These are phyloP conservation scores for Cicer pinnatifidum DNA, from an alignment of 306 rosid genomes.

Conservation along the genomic window DNA sequence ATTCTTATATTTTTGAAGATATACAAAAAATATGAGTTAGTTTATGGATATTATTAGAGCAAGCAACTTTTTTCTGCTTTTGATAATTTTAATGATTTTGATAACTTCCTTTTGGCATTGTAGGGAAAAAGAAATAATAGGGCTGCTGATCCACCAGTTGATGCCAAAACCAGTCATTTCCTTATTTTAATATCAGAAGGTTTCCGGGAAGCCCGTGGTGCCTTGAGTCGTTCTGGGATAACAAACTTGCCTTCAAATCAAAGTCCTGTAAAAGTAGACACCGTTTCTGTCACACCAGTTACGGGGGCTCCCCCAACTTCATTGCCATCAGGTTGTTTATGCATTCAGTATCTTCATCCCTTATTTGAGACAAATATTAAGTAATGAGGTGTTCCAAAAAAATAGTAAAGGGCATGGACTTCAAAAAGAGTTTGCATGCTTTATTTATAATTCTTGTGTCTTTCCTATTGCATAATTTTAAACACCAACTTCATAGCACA, in stretches of 20 bases:
- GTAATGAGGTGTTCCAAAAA: not conserved
- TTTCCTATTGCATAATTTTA: constrained; percentile 16
- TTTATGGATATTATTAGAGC: constrained; percentile 1
- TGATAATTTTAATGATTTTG: constrained; percentile 29
- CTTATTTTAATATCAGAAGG: constrained; percentile 84
- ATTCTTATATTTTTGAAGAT: not conserved
- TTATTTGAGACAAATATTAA: constrained; percentile 22
- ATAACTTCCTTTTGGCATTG: constrained; percentile 51
- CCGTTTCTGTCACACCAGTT: constrained; percentile 67
- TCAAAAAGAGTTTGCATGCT: constrained; percentile 26
- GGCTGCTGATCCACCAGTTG: constrained; percentile 73
- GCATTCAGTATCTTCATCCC: constrained; percentile 23
- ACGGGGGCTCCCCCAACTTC: constrained; percentile 77
- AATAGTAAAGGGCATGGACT: not conserved
- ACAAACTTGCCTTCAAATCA: constrained; percentile 71
- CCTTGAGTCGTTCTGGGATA: constrained; percentile 81
- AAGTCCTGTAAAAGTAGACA: constrained; percentile 87
- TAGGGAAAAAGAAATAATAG: constrained; percentile 81
- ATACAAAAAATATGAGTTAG: not conserved
- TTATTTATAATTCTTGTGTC: constrained; percentile 21
- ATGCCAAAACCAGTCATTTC: constrained; percentile 64
- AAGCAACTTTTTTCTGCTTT: not conserved
- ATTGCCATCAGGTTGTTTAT: constrained; percentile 68
- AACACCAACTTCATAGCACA: not conserved
- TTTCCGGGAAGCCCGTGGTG: constrained; percentile 83